phyloP scores from a whole-genome alignment of 2,329 filamentous ascomycete species.

The Blastomyces gilchristii region DNA sequence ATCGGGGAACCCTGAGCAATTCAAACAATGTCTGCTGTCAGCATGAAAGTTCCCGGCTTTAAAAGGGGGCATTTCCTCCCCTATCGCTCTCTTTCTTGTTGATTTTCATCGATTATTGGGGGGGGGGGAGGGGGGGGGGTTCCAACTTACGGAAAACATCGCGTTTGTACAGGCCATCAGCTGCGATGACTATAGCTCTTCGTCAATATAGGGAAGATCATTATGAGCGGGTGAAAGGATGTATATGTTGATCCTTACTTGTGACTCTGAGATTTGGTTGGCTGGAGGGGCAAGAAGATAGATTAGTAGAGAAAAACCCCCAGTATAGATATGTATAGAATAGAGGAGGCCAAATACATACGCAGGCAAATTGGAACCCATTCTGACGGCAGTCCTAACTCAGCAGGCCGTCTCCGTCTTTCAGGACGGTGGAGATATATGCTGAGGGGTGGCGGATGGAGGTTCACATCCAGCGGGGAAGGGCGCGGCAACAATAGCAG shows the following conservation, averaged over 20 bases:
- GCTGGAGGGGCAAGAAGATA: constrained; percentile 33
- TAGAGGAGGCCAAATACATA: constrained; percentile 23
- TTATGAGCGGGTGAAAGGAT: constrained; percentile 17
- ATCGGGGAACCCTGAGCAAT: constrained; percentile 72
- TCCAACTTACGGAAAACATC: constrained; percentile 86
- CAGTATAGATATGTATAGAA: constrained; percentile 7
- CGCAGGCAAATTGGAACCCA: constrained; percentile 54
- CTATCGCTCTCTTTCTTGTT: neutral
- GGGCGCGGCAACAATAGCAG: neutral
- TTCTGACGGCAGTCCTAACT: constrained; percentile 23
- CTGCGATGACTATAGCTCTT: constrained; percentile 70
- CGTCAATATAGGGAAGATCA: constrained; percentile 2
- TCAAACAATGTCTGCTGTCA: constrained; percentile 5
- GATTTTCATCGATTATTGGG: neutral
- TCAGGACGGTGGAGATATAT: constrained; percentile 2
- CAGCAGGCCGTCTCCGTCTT: constrained; percentile 8
- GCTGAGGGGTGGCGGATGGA: neutral
- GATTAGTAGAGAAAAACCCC: constrained; percentile 17
- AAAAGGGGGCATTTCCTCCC: neutral
- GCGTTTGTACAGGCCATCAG: constrained; percentile 95
- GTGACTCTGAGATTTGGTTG: constrained; percentile 86
- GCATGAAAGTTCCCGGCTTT: neutral
- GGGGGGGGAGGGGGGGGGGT: neutral
- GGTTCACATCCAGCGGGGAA: neutral
- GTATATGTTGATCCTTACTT: constrained; percentile 48